phyloP scores from a whole-genome alignment of 176 grass and related monocot species.

The Lolium multiflorum region DNA sequence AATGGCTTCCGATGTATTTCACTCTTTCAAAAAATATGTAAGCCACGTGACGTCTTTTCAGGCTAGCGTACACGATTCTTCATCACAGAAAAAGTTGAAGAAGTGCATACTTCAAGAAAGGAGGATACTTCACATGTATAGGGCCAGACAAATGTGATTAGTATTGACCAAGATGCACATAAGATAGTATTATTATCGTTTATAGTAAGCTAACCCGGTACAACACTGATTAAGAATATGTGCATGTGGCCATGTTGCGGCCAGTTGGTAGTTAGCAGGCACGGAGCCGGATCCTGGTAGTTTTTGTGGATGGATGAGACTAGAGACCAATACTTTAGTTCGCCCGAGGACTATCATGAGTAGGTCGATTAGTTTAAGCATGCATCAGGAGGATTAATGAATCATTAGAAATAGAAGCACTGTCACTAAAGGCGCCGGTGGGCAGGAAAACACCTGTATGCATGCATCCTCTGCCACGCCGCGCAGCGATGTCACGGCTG shows the following conservation, averaged over 20 bases:
- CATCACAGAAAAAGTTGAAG: too few relatives aligned
- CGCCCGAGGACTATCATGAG: neutral
- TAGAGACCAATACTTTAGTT: conserved; percentile 14
- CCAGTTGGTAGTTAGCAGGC: conserved; percentile 46
- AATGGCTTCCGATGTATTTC: too few relatives aligned
- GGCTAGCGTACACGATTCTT: too few relatives aligned
- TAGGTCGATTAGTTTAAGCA: conserved; percentile 25
- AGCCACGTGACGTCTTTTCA: too few relatives aligned
- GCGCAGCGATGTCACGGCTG: neutral
- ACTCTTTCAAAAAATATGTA: too few relatives aligned
- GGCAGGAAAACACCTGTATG: conserved; percentile 22
- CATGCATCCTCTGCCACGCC: neutral
- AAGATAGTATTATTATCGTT: too few relatives aligned
- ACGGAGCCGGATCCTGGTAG: neutral
- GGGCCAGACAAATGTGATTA: neutral
- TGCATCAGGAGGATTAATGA: neutral
- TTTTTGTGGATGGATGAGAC: conserved; percentile 10
- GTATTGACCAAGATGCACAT: neutral
- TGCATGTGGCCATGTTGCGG: conserved; percentile 35
- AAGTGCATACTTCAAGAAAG: neutral
- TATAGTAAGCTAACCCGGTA: neutral
- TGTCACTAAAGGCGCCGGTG: neutral
- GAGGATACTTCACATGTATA: neutral
- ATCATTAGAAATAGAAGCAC: neutral
- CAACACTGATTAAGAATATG: neutral